A percentile compares a stretch with the other conserved stretches of the same genome.
phyloP scores from a whole-genome alignment of 176 grass and related monocot species.

The Raddia distichophylla region DNA sequence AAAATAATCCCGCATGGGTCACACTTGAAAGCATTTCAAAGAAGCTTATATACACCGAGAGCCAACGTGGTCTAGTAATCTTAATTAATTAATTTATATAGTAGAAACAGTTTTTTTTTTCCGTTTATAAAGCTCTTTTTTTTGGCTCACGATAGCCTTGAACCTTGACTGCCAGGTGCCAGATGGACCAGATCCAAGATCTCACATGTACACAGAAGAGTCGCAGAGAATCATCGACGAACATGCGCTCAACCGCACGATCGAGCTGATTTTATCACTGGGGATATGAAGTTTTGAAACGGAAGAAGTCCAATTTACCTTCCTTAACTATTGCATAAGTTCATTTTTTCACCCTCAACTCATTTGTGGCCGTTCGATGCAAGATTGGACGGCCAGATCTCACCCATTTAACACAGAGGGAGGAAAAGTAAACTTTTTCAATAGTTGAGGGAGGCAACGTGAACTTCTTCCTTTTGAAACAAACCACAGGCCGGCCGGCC shows the following conservation, averaged over 20 bases:
- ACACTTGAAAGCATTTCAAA: neutral
- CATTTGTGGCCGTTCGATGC: too few relatives aligned
- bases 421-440: too few relatives aligned
- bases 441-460: too few relatives aligned
- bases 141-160: neutral
- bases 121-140: neutral
- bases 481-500: neutral
- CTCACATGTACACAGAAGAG: neutral
- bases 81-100: neutral
- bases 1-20: neutral
- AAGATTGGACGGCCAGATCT: too few relatives aligned
- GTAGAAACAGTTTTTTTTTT: neutral
- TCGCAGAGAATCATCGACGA: neutral
- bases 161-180: neutral
- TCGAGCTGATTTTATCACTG: neutral
- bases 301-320: too few relatives aligned
- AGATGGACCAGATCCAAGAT: conserved; percentile 13
- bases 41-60: neutral
- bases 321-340: too few relatives aligned
- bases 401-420: too few relatives aligned
- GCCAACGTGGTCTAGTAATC: neutral
- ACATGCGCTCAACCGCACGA: neutral
- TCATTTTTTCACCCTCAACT: too few relatives aligned
- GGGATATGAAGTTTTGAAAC: too few relatives aligned
- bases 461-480: too few relatives aligned